These are phyloP conservation scores for Roridomyces roridus DNA, from an alignment of 768 basidiomycete species.

Conservation along the genomic window DNA sequence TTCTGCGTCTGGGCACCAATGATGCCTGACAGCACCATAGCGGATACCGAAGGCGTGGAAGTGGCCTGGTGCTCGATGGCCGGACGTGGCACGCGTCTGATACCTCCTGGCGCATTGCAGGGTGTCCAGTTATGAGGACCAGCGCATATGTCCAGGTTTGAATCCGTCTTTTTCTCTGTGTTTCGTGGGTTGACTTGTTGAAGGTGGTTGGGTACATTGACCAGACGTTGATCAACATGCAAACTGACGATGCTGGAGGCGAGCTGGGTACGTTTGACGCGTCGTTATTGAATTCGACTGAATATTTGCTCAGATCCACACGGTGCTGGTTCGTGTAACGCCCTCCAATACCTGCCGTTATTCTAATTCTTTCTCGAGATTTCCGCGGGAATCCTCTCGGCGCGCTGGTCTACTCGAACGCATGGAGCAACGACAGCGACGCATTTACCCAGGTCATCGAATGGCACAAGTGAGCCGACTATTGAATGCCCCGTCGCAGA, in stretches of 20 bases:
- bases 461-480: constrained; percentile 67
- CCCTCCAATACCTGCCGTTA: background rate
- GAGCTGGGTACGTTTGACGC: constrained; percentile 78
- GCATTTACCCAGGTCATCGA: constrained; percentile 62
- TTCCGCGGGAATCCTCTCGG: constrained; percentile 79
- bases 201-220: constrained; percentile 60
- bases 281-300: constrained; percentile 16
- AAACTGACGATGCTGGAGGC: constrained; percentile 65
- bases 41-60: constrained; percentile 69
- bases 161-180: too few species aligned
- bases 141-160: constrained; percentile 62
- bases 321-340: constrained; percentile 59
- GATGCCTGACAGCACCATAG: constrained; percentile 58
- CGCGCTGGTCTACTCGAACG: constrained; percentile 69
- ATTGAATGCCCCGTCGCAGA: background rate
- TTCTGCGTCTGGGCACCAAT: constrained; percentile 73
- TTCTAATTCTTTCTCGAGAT: background rate
- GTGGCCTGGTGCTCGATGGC: constrained; percentile 83
- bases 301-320: constrained; percentile 51
- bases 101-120: constrained; percentile 66
- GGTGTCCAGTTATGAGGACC: constrained; percentile 70
- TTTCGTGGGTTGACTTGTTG: too few species aligned
- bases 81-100: constrained; percentile 73
- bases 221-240: constrained; percentile 63
- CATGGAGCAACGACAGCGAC: constrained; percentile 48